These are phyloP conservation scores for Drechslerella coelobrocha DNA, from an alignment of 2,329 filamentous ascomycete species.

Conservation along the genomic window DNA sequence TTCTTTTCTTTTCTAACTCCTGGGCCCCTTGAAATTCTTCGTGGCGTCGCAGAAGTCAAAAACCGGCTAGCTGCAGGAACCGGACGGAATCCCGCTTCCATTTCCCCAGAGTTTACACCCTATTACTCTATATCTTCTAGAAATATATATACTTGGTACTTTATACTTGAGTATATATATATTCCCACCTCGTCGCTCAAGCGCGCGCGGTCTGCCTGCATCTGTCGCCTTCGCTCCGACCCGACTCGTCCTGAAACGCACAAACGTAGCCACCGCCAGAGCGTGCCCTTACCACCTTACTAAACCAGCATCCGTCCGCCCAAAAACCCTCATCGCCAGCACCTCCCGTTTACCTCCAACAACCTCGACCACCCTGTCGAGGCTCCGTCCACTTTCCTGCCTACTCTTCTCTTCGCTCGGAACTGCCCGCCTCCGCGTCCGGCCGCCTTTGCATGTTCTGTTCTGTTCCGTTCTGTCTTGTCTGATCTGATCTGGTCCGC, in stretches of 20 bases:
- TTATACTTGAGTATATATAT: no score
- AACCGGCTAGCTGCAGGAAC: conserved; percentile 32
- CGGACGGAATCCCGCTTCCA: conserved; percentile 2
- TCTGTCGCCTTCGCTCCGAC: conserved; percentile 20
- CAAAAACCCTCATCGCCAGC: conserved; percentile 33
- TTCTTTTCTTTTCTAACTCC: no score
- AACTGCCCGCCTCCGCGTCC: conserved; percentile 20
- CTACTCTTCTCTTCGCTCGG: conserved; percentile 1
- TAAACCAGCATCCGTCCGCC: conserved; percentile 47
- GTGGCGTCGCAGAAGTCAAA: no score
- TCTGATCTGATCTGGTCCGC: no score
- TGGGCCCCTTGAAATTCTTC: no score
- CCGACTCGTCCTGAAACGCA: conserved; percentile 19
- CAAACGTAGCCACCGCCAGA: conserved; percentile 11
- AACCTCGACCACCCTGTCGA: not conserved
- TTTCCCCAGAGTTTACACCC: conserved; percentile 23
- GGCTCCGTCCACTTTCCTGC: not conserved
- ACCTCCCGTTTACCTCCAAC: conserved; percentile 17
- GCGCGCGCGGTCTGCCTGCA: no score
- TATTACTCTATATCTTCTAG: no score
- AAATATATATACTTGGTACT: no score
- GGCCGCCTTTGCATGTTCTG: conserved; percentile 7
- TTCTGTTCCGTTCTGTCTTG: no score
- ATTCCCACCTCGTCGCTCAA: no score
- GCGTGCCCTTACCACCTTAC: conserved; percentile 43